Conservation (phyloP, 2,329 filamentous ascomycete genomes). For the Colletotrichum neosansevieriae region DNA sequence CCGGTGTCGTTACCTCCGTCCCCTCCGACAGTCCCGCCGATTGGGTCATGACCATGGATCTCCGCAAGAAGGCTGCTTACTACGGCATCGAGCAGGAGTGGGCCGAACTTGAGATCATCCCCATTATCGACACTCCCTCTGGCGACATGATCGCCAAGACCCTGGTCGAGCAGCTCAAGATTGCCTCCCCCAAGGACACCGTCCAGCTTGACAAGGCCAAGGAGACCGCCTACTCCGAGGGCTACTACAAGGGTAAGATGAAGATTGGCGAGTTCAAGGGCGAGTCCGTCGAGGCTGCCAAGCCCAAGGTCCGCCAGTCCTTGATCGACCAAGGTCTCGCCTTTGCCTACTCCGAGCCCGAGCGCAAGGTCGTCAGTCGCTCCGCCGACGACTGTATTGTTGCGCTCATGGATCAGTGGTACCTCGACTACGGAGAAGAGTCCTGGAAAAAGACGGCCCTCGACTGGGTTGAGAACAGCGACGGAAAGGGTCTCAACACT, state of each 20-base stretch:
- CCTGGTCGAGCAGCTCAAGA: conserved; percentile 93
- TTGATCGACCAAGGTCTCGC: conserved; percentile 83
- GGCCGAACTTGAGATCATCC: conserved; percentile 89
- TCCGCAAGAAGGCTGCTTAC: conserved; percentile 95
- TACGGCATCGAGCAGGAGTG: conserved; percentile 98
- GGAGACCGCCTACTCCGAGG: conserved; percentile 96
- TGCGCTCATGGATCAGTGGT: conserved; percentile 96
- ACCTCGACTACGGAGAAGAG: conserved; percentile 94
- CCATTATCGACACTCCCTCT: conserved; percentile 92
- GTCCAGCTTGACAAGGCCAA: conserved; percentile 91
- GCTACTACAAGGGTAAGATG: conserved; percentile 90
- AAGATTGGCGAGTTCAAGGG: conserved; percentile 89
- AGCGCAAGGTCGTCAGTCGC: conserved; percentile 87
- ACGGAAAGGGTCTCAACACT: conserved; percentile 79
- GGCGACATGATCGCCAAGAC: conserved; percentile 86
- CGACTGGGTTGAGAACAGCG: conserved; percentile 76
- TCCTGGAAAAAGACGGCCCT: conserved; percentile 84
- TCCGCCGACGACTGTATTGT: conserved; percentile 95
- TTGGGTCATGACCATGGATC: conserved; percentile 87
- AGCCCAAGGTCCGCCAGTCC: conserved; percentile 84
- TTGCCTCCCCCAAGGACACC: conserved; percentile 93
- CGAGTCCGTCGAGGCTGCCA: conserved; percentile 86
- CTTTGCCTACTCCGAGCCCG: conserved; percentile 94
- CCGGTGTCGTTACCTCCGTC: conserved; percentile 94
- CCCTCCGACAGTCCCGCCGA: conserved; percentile 97